Evolutionary conservation across 2,329 filamentous ascomycete species (phyloP).

Genomic region (Fusarium falciforme): DNA sequence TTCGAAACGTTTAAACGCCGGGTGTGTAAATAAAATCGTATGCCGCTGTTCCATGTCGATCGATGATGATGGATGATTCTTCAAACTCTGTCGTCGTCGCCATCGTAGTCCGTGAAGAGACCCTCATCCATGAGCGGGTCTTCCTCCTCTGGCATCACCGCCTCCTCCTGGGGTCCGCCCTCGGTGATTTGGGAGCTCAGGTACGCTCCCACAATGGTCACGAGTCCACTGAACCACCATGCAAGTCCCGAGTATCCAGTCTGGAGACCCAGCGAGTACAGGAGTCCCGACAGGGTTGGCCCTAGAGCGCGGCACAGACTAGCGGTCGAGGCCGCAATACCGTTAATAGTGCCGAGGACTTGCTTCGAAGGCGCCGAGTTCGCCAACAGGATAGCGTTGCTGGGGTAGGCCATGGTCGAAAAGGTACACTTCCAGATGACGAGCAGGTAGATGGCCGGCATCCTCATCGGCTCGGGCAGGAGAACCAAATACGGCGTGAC

Average conservation of each 20-base stretch:
- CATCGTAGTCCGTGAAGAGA: slow-evolving; percentile 47
- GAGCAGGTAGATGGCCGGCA: slow-evolving; percentile 79
- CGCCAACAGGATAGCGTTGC: slow-evolving; percentile 87
- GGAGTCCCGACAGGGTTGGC: slow-evolving; percentile 85
- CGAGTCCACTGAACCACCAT: slow-evolving; percentile 89
- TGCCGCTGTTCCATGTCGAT: slow-evolving; percentile 4
- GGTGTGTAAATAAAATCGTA: slow-evolving; percentile 22
- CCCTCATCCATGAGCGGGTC: slow-evolving; percentile 49
- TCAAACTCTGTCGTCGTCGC: slow-evolving; percentile 49
- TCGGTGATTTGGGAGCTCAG: slow-evolving; percentile 83
- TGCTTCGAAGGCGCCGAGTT: slow-evolving; percentile 87
- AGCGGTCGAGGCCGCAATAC: slow-evolving; percentile 89
- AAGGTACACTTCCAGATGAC: slow-evolving; percentile 95
- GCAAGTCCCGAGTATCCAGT: slow-evolving; percentile 87
- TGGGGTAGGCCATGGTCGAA: slow-evolving; percentile 90
- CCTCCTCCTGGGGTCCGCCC: slow-evolving; percentile 59
- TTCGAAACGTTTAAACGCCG: slow-evolving; percentile 39
- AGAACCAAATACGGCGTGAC: slow-evolving; percentile 90
- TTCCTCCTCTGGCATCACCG: slow-evolving; percentile 54
- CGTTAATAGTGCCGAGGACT: slow-evolving; percentile 92
- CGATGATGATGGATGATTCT: not conserved
- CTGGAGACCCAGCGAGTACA: slow-evolving; percentile 84
- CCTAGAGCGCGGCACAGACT: slow-evolving; percentile 90
- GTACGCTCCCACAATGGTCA: slow-evolving; percentile 80
- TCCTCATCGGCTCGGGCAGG: slow-evolving; percentile 77